These are phyloP conservation scores for Lipomyces oligophaga DNA, from an alignment of 805 yeast species.

Conservation along the genomic window DNA sequence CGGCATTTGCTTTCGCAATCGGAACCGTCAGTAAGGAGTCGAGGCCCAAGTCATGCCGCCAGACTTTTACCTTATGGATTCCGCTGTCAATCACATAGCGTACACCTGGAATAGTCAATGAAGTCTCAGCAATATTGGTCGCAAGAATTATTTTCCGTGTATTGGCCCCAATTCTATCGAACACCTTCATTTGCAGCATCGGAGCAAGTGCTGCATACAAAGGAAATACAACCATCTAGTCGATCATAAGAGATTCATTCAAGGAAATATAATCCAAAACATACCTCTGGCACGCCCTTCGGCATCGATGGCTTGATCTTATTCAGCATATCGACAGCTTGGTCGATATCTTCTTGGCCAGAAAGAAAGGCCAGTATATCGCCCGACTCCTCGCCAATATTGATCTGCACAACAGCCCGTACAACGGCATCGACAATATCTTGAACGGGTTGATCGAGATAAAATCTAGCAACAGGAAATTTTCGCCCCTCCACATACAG, in stretches of 20 bases:
- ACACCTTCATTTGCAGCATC: slow-evolving; percentile 74
- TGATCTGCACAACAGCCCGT: slow-evolving; percentile 71
- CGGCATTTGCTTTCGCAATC: slow-evolving; percentile 88
- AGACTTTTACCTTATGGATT: slow-evolving; percentile 84
- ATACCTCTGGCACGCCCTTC: slow-evolving; percentile 20
- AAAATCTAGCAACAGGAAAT: slow-evolving; percentile 74
- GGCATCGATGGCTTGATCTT: slow-evolving; percentile 14
- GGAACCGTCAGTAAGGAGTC: slow-evolving; percentile 92
- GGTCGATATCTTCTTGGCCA: slow-evolving; percentile 97
- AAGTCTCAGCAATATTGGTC: slow-evolving; percentile 96
- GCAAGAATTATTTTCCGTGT: slow-evolving; percentile 84
- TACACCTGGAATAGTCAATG: slow-evolving; percentile 92
- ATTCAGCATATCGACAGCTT: slow-evolving; percentile 60
- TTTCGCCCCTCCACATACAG: slow-evolving; percentile 85
- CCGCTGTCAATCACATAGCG: slow-evolving; percentile 92
- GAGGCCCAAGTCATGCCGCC: slow-evolving; percentile 78
- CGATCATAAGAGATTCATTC: slow-evolving; percentile 36
- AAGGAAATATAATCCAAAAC: neutral
- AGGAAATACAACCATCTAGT: slow-evolving; percentile 73
- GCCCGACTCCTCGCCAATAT: slow-evolving; percentile 75
- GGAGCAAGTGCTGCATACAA: slow-evolving; percentile 93
- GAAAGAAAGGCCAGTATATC: slow-evolving; percentile 88
- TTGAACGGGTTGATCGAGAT: slow-evolving; percentile 60
- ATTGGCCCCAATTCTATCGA: slow-evolving; percentile 57
- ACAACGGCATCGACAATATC: slow-evolving; percentile 80